A percentile compares a stretch with the other conserved stretches of the same genome.
These are phyloP conservation scores for Mycena floridula DNA, from an alignment of 768 basidiomycete genomes.

Conservation along the genomic window DNA sequence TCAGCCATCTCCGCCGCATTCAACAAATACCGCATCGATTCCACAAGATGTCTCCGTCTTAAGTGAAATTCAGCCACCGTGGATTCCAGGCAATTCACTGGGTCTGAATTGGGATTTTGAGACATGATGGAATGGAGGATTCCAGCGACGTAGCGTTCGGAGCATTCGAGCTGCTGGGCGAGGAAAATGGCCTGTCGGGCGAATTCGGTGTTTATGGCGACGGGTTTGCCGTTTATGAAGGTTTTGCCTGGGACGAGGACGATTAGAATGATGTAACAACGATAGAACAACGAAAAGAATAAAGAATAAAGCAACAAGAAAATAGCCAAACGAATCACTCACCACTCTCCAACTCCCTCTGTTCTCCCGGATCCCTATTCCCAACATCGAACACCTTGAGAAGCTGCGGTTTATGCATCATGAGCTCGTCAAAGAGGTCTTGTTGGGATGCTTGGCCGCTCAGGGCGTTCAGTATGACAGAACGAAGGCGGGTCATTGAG, in stretches of 20 bases:
- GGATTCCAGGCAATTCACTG: conserved; percentile 54
- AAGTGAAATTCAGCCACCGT: conserved; percentile 65
- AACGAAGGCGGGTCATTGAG: background rate
- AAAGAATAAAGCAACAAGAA: background rate
- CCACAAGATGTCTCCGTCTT: conserved; percentile 63
- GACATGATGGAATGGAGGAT: conserved; percentile 61
- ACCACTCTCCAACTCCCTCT: conserved; percentile 67
- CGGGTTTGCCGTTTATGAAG: conserved; percentile 54
- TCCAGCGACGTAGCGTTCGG: conserved; percentile 73
- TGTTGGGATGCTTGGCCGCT: conserved; percentile 52
- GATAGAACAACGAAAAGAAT: conserved; percentile 1
- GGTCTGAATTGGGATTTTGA: conserved; percentile 56
- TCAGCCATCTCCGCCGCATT: conserved; percentile 52
- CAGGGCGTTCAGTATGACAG: conserved; percentile 4
- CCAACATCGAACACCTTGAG: conserved; percentile 63
- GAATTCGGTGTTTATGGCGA: conserved; percentile 75
- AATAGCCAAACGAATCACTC: conserved; percentile 17
- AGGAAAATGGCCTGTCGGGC: conserved; percentile 72
- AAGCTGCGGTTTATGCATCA: conserved; percentile 59
- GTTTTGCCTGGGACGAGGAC: conserved; percentile 78
- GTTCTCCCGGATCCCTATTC: conserved; percentile 53
- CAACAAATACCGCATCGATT: conserved; percentile 64
- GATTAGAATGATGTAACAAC: background rate
- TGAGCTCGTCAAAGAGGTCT: conserved; percentile 69
- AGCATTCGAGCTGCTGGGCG: conserved; percentile 73